Evolutionary conservation across 805 yeast species (phyloP).

Genomic region (Hermanozyma aechmeae): DNA sequence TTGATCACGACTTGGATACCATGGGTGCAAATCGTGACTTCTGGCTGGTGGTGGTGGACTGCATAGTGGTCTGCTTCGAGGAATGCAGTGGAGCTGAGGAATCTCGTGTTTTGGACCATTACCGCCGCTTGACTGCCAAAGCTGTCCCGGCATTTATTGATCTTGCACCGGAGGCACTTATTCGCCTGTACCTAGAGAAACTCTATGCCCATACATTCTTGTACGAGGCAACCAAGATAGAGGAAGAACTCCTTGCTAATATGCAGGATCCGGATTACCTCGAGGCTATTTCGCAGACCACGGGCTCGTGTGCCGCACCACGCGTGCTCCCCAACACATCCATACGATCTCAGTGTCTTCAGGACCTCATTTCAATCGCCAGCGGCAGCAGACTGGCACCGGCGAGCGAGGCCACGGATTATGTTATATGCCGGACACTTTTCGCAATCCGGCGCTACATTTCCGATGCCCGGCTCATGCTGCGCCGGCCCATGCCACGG

Average conservation of each 20-base stretch:
- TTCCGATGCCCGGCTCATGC: conserved; percentile 51
- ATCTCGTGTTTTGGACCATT: conserved; percentile 35
- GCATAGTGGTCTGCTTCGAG: conserved; percentile 33
- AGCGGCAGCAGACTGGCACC: conserved; percentile 5
- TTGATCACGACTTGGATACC: conserved; percentile 6
- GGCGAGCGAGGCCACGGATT: conserved; percentile 20
- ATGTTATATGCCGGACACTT: conserved; percentile 47
- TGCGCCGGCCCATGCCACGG: conserved; percentile 55
- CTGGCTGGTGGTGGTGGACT: conserved; percentile 35
- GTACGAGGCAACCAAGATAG: conserved; percentile 51
- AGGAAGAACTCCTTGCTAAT: conserved; percentile 16
- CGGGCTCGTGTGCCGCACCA: conserved; percentile 53
- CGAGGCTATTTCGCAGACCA: no score
- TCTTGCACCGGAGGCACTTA: conserved; percentile 16
- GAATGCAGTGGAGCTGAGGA: conserved; percentile 31
- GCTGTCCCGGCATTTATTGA: conserved; percentile 16
- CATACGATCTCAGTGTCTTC: conserved; percentile 49
- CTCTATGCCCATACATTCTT: conserved; percentile 54
- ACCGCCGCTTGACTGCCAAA: conserved; percentile 27
- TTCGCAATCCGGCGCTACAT: conserved; percentile 55
- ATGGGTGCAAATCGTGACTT: conserved; percentile 11
- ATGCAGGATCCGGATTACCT: no score
- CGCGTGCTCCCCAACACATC: conserved; percentile 31
- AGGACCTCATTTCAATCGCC: conserved; percentile 27
- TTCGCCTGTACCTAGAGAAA: conserved; percentile 36